Evolutionary conservation across 2,329 filamentous ascomycete species (phyloP), one percentile per base, ranked within the genome.

Genomic region (Colletotrichum sp.): DNA sequence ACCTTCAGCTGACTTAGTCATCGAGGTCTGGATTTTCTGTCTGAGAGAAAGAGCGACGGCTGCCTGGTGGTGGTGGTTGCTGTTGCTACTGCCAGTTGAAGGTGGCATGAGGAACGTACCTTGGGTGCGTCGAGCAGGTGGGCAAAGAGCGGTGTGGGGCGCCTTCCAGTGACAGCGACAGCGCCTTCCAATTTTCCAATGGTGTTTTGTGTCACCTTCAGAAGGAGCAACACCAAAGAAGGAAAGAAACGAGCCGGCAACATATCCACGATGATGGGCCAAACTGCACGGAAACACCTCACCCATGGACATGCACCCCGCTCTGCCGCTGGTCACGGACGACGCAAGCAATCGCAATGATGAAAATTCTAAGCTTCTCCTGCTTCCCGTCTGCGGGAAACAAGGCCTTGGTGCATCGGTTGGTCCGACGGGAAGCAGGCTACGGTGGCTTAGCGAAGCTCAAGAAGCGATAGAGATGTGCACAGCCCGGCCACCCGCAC

Each of bases 401-500:
- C 56, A 67, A 39, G 73, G 73, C 18, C 64, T 43, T 32, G 55
- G 55, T 67, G 30, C 56, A 66, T 75, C 69, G 73, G 69, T 67
- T 72, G 56, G 36, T 56, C 73, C 73, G 58, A 68, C 15, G 13
- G 52, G 56, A 69, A 60, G 58, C 64, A 69, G 70, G 64, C 74
- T 65, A 28, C 71, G 48, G 74, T 69, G 74, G 74, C 74, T 68
- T 58, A 73, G 67, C 52, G 43, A 52, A 52, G 52, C 69, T 27
- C 25, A 15, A 28, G 22, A 10, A 30, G 27, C 27, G 58, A 69
- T 73, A 73, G 65, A 65, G 56, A 48, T 6, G 62, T 25, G 70
- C 70, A 75, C 70, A 75, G 74, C 74, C 74, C 25, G 39, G 2
- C 48, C 43, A 64, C 56, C 56, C 34, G 34, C 43, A 48, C 43